Base-by-base conservation (phyloP, 225 moss, liverwort and hornwort species). In the Lunularia cruciata region DNA sequence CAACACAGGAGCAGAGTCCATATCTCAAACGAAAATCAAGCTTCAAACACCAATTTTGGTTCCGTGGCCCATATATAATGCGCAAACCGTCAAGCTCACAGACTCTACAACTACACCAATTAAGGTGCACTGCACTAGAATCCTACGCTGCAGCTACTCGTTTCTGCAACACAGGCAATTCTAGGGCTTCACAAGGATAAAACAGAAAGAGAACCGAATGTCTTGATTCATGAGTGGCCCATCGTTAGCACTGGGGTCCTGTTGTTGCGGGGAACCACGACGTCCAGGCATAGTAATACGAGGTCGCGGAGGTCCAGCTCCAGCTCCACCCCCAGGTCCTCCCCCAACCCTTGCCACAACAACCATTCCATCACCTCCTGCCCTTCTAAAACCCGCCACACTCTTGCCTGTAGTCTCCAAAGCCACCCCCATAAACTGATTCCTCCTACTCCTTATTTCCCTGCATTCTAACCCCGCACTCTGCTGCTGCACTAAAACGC, bases 191-290 rank as follows among this genome's bases (percentile, higher is more conserved):
- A n/a, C n/a, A n/a, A 12, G 1, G n/a, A 12, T 19, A 35, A 58
- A 36, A 14, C 12, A 53, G 52, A 28, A 57, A 60, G 65, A 26
- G 47, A 46, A 73, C 82, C 83, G 65, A 56, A 84, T 84, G 46
- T 84, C 83, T 40, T 54, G 66, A 38, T 84, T 84, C 71, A 84
- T 65, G 30, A 80, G 76, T 7, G 83, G 83, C 34, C 71, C 83
- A 63, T 72, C 83, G 13, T 45, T 68, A 36, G 5, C 27, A 19
- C 40, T 57, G 28, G 37, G 10, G 14, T 83, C 74, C 73, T 83
- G 73, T 57, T 77, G 70, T 43, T 63, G 47, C 22, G 60, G 16
- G 66, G 73, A 22, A 15, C 83, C 69, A 38, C 80, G 79, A 57
- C 72, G 42, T 2, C 75, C 71, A 6, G 72, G 18, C 38, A 56